phyloP scores from a whole-genome alignment of 768 basidiomycete genomes.

The Termitomyces sp. region DNA sequence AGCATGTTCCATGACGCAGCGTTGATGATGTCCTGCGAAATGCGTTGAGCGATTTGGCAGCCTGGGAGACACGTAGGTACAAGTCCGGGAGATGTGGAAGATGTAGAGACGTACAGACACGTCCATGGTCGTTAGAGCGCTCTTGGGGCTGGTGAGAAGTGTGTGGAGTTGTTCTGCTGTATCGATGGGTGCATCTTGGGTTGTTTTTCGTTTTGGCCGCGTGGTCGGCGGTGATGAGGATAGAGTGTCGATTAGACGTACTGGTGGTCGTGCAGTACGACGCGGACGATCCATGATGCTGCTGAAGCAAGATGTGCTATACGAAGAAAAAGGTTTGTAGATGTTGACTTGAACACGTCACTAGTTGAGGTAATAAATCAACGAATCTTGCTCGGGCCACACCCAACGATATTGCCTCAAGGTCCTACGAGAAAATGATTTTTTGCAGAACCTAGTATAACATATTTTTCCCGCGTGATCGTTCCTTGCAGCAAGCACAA shows the following conservation, averaged over 20 bases:
- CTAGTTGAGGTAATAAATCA: too few relatives aligned
- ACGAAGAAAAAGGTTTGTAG: neutral
- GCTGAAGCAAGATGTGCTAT: neutral
- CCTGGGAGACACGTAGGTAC: constrained; percentile 4
- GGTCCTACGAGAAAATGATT: too few relatives aligned
- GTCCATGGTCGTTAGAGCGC: constrained; percentile 24
- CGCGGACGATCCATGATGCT: constrained; percentile 14
- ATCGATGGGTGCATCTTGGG: constrained; percentile 2
- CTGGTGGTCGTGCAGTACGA: constrained; percentile 11
- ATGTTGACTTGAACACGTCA: neutral
- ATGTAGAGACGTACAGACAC: constrained; percentile 38
- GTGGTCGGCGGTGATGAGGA: constrained; percentile 1
- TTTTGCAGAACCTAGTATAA: too few relatives aligned
- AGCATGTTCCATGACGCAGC: constrained; percentile 38
- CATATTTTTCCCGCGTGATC: too few relatives aligned
- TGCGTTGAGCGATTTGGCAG: constrained; percentile 19
- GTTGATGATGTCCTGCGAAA: constrained; percentile 44
- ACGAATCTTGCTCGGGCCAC: too few relatives aligned
- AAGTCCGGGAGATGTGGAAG: constrained; percentile 5
- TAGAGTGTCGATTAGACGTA: neutral
- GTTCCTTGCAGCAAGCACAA: neutral
- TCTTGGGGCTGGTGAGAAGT: constrained; percentile 11
- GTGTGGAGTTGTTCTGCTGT: constrained; percentile 7
- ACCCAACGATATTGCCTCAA: too few relatives aligned
- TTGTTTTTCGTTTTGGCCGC: constrained; percentile 7